These are phyloP conservation scores for Turnera subulata DNA, from an alignment of 345 rosid genomes.

Conservation along the genomic window DNA sequence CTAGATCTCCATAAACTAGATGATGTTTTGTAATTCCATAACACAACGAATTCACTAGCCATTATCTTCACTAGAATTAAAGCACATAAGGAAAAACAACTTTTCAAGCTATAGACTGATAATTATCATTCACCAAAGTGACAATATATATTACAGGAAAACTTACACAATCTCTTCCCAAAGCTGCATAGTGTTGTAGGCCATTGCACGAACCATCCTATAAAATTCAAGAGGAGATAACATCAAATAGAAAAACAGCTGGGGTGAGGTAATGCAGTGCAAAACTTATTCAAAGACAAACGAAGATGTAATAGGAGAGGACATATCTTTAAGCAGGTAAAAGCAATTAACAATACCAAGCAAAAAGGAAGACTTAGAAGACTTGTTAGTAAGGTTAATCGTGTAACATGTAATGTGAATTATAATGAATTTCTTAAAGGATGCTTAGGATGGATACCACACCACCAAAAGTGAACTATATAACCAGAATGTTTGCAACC, in stretches of 20 bases:
- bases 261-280: not conserved
- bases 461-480: not conserved
- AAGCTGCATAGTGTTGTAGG: slow-evolving; percentile 95
- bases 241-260: not conserved
- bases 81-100: no score
- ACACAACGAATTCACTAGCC: no score
- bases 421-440: not conserved
- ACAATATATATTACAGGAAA: no score
- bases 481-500: not conserved
- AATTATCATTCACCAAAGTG: no score
- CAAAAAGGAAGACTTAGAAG: not conserved
- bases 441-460: not conserved
- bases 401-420: no score
- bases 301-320: not conserved
- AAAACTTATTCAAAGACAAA: not conserved
- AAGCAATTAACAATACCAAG: not conserved
- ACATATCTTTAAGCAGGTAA: slow-evolving; percentile 4
- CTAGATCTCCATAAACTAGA: no score
- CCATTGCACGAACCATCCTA: slow-evolving; percentile 99
- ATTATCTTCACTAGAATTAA: no score
- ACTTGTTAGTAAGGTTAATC: no score
- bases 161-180: slow-evolving; percentile 91
- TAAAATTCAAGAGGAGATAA: not conserved
- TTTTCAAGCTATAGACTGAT: no score
- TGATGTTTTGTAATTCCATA: no score